Evolutionary conservation across 139 green algal genomes (phyloP).

Genomic region (Limnomonas spitsbergensis): DNA sequence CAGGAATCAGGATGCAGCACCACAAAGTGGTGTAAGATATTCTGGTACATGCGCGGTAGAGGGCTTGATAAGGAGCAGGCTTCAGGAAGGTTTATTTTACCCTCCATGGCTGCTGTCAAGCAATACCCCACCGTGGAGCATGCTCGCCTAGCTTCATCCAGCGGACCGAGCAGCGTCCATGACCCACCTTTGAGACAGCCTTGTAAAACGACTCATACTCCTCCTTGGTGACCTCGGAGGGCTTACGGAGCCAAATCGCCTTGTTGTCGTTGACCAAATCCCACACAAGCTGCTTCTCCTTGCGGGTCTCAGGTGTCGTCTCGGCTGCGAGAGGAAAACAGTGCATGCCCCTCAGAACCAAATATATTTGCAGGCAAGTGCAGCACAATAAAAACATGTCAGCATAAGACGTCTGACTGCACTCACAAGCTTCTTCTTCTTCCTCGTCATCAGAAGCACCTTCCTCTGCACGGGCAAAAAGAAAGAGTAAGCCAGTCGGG

Average conservation of each 20-base stretch:
- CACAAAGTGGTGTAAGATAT: too few relatives aligned
- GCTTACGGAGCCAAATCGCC: slow-evolving; percentile 91
- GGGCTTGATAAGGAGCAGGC: background rate
- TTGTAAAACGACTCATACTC: slow-evolving; percentile 98
- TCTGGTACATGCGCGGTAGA: too few relatives aligned
- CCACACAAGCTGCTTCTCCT: slow-evolving; percentile 86
- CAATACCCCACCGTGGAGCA: background rate
- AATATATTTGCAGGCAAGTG: too few relatives aligned
- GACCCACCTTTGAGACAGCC: slow-evolving; percentile 75
- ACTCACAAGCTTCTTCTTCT: too few relatives aligned
- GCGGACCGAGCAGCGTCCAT: background rate
- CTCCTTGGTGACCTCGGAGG: slow-evolving; percentile 81
- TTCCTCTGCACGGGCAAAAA: slow-evolving; percentile 18
- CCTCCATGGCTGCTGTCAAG: background rate
- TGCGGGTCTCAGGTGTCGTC: slow-evolving; percentile 76
- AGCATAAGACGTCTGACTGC: too few relatives aligned
- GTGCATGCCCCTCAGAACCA: slow-evolving; percentile 23
- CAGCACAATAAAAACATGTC: too few relatives aligned
- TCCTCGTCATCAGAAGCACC: slow-evolving; percentile 51
- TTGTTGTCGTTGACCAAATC: slow-evolving; percentile 93
- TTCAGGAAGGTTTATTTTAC: background rate
- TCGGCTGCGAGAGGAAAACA: slow-evolving; percentile 29
- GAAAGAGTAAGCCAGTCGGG: background rate
- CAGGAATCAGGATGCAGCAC: too few relatives aligned
- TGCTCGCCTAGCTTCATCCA: background rate